phyloP scores from a whole-genome alignment of 2,329 filamentous ascomycete species.

The Sporothrix brasiliensis region DNA sequence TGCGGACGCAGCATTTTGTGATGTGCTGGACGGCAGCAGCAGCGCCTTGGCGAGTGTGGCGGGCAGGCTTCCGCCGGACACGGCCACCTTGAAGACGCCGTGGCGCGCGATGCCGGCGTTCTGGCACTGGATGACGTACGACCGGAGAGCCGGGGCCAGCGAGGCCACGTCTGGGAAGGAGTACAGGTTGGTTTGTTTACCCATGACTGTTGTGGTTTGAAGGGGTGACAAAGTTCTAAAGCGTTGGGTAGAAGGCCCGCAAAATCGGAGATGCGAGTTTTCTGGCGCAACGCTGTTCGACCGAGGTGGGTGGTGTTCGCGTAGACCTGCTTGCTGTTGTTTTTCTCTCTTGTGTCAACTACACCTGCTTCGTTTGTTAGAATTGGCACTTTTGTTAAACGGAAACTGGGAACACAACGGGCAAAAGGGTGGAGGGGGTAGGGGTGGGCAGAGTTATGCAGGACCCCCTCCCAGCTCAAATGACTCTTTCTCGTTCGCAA shows the following conservation, averaged over 20 bases:
- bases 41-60: conserved; percentile 84
- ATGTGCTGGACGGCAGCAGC: conserved; percentile 53
- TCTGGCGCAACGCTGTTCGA: neutral
- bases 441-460: neutral
- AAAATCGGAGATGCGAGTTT: neutral
- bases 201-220: conserved; percentile 45
- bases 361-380: neutral
- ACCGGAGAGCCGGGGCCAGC: conserved; percentile 75
- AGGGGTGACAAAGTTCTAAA: neutral
- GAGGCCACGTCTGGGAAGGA: conserved; percentile 70
- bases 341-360: neutral
- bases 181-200: conserved; percentile 72
- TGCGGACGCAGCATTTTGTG: neutral
- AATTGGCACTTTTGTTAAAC: neutral
- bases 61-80: conserved; percentile 92
- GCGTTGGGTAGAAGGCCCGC: neutral
- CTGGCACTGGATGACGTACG: conserved; percentile 82
- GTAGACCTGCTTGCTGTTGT: neutral
- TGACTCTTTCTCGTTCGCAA: conserved; percentile 6
- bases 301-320: neutral
- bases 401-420: neutral
- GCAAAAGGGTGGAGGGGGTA: neutral
- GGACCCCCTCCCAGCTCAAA: conserved; percentile 10
- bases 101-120: conserved; percentile 79
- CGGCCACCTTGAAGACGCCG: conserved; percentile 82